Percentiles rank a stretch among this genome's conserved stretches.
Conservation (phyloP, 2,329 filamentous ascomycete genomes). For the Tolypocladium tundrense region DNA sequence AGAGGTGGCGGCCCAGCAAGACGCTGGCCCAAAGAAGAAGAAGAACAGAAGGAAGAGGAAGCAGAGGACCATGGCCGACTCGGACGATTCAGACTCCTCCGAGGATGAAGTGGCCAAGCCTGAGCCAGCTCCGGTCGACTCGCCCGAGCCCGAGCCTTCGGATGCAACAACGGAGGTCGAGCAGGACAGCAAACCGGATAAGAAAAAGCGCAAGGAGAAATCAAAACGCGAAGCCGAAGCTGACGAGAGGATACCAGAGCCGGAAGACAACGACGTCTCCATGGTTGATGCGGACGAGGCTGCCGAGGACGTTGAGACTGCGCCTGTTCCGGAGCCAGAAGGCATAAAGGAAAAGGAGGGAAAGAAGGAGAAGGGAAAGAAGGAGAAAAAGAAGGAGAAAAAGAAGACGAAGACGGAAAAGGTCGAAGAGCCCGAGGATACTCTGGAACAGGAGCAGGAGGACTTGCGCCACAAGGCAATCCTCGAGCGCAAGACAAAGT, state of each 20-base stretch:
- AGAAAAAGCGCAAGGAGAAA: background rate
- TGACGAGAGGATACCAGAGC: background rate
- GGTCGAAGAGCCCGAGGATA: constrained; percentile 13
- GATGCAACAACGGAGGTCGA: background rate
- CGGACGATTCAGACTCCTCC: constrained; percentile 7
- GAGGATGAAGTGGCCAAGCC: constrained; percentile 7
- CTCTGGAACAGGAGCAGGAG: constrained; percentile 15
- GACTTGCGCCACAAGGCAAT: constrained; percentile 37
- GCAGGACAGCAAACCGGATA: background rate
- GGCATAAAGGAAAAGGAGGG: constrained; percentile 3
- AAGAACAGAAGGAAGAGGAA: constrained; percentile 26
- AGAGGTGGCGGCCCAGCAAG: constrained; percentile 1
- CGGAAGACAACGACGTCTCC: background rate
- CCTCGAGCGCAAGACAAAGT: constrained; percentile 45
- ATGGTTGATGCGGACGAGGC: constrained; percentile 3
- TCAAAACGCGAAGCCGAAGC: background rate
- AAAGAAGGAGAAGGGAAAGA: constrained; percentile 7
- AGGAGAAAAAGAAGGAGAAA: constrained; percentile 5
- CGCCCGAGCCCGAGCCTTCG: constrained; percentile 1
- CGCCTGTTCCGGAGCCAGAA: background rate
- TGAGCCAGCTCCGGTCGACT: constrained; percentile 3
- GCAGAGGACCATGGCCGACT: constrained; percentile 17
- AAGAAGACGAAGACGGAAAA: constrained; percentile 13
- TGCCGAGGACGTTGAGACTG: background rate
- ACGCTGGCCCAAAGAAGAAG: constrained; percentile 8